phyloP scores from a whole-genome alignment of 1,284 basidiomycete genomes.

The Ganoderma meredithae region DNA sequence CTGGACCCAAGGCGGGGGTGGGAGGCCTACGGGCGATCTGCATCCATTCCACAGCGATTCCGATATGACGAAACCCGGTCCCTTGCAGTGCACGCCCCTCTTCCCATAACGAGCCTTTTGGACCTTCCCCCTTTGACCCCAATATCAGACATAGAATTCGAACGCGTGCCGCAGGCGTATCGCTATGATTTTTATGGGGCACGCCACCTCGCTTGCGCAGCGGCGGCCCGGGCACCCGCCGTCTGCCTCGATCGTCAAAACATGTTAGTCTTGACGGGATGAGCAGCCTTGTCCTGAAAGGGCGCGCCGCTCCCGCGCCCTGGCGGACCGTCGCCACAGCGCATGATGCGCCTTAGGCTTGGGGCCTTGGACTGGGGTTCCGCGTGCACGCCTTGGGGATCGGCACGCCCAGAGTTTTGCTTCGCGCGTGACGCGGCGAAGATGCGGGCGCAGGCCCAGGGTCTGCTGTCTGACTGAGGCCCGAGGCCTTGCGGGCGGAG shows the following conservation, averaged over 20 bases:
- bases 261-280: not conserved
- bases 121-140: too few relatives aligned
- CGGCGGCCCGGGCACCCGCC: not conserved
- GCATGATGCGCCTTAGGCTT: not conserved
- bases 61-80: not conserved
- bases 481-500: too few relatives aligned
- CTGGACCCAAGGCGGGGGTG: not conserved
- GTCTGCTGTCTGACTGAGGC: too few relatives aligned
- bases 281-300: not conserved
- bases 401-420: not conserved
- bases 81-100: not conserved
- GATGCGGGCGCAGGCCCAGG: not conserved
- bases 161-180: not conserved
- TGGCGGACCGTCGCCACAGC: not conserved
- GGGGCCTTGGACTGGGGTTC: not conserved
- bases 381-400: not conserved
- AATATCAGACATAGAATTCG: not conserved
- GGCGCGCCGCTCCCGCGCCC: not conserved
- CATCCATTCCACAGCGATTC: not conserved
- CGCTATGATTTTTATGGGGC: not conserved
- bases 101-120: not conserved
- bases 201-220: not conserved
- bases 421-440: constrained; percentile 1
- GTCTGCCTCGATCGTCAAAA: not conserved
- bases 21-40: not conserved